Evolutionary conservation across 1,284 basidiomycete species (phyloP).

Genomic region (Sanghuangporus weigelae): DNA sequence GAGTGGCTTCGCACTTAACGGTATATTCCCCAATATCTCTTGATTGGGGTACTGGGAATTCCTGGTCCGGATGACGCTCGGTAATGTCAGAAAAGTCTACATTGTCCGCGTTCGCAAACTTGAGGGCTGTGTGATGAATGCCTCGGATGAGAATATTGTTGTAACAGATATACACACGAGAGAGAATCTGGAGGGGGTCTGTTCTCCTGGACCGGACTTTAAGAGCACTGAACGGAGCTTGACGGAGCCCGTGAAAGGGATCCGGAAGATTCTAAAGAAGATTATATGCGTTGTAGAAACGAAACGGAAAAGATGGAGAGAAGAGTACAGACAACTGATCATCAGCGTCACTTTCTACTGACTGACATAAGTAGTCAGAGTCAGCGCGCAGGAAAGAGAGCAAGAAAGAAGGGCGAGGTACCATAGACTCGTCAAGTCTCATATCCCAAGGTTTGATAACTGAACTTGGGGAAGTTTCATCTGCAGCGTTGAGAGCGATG

Average conservation of each 20-base stretch:
- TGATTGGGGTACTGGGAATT: slow-evolving; percentile 59
- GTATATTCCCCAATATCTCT: slow-evolving; percentile 73
- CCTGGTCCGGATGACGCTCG: slow-evolving; percentile 58
- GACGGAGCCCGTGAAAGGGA: slow-evolving; percentile 78
- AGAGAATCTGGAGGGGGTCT: slow-evolving; percentile 61
- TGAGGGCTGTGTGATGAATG: slow-evolving; percentile 4
- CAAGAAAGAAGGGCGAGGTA: slow-evolving; percentile 27
- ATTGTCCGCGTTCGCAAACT: slow-evolving; percentile 68
- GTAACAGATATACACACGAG: background rate
- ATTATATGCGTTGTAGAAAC: slow-evolving; percentile 12
- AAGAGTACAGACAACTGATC: slow-evolving; percentile 61
- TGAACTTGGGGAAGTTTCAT: slow-evolving; percentile 33
- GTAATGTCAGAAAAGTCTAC: slow-evolving; percentile 74
- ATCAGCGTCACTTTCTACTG: slow-evolving; percentile 75
- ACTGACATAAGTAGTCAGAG: slow-evolving; percentile 36
- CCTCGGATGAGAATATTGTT: background rate
- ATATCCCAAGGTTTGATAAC: slow-evolving; percentile 77
- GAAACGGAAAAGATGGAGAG: background rate
- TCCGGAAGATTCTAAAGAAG: slow-evolving; percentile 57
- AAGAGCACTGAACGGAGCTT: slow-evolving; percentile 69
- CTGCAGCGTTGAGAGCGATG: slow-evolving; percentile 59
- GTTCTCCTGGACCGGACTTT: slow-evolving; percentile 67
- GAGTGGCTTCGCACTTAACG: slow-evolving; percentile 43
- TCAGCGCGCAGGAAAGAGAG: slow-evolving; percentile 9
- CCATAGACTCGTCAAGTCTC: slow-evolving; percentile 56